Evolutionary conservation across 805 yeast genomes (phyloP).

Genomic region (Hanseniaspora occidentalis): DNA sequence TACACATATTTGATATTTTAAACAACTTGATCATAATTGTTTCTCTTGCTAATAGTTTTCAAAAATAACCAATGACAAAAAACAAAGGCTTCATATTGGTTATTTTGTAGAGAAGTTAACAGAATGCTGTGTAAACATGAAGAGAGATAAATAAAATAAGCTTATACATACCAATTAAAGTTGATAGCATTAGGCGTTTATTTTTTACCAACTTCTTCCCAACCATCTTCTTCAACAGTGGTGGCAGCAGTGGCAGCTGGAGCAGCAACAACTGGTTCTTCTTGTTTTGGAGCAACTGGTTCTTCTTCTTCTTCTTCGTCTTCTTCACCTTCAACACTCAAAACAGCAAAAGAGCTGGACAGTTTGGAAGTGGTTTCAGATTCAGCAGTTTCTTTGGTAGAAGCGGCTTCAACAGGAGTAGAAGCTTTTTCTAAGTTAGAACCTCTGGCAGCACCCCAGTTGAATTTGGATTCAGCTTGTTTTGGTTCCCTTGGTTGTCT

Average conservation of each 20-base stretch:
- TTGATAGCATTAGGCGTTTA: too few species aligned
- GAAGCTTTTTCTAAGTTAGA: conserved; percentile 19
- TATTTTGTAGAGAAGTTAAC: too few species aligned
- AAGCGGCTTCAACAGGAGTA: conserved; percentile 3
- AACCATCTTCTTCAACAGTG: background rate
- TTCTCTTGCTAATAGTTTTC: too few species aligned
- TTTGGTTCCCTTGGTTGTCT: conserved; percentile 13
- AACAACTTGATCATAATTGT: too few species aligned
- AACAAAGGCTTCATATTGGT: too few species aligned
- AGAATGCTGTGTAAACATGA: too few species aligned
- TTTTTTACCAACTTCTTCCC: too few species aligned
- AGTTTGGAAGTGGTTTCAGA: conserved; percentile 18
- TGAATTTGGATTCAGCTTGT: conserved; percentile 44
- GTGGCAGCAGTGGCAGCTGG: too few species aligned
- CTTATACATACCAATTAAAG: too few species aligned
- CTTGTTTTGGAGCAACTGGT: background rate
- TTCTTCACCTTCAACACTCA: conserved; percentile 26
- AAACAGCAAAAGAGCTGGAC: conserved; percentile 28
- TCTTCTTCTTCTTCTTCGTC: conserved; percentile 22
- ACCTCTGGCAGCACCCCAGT: conserved; percentile 42
- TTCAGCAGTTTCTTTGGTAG: conserved; percentile 5
- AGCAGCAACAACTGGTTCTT: background rate
- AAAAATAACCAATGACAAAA: too few species aligned
- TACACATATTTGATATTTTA: too few species aligned
- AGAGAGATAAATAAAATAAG: too few species aligned